Evolutionary conservation across 1,139 yeast species (phyloP), one percentile per base, ranked within the genome.

Genomic region (Lodderomyces parapsilosis): DNA sequence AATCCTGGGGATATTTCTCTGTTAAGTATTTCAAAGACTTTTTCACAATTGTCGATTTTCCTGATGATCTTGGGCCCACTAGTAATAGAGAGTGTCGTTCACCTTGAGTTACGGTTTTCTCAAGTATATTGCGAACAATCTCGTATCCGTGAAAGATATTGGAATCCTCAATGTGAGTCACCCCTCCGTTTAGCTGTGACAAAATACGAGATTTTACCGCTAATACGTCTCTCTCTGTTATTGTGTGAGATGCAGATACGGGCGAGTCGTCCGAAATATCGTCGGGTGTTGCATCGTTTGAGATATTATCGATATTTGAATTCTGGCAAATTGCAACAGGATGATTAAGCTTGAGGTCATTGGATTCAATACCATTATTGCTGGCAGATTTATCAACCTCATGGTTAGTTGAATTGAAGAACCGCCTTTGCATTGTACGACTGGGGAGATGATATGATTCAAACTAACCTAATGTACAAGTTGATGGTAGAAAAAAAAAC

Each of bases 41-140:
- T 37, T 84, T 74, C 7, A 91, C 68, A 9, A 87, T 63, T 1
- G 79, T 65, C 0, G 94, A 74, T 59, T 93, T 93, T 0, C 96
- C 97, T 5, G 81, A 68, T 1, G 86, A 80, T 39, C 91, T 66
- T 0, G 96, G 91, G 0, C 99, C 99, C 38, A 89, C 74, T 1
- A 93, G 47, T 9, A 91, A 66, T 8, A 84, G 80, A 0, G 97
- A 90, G 57, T 87, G 90, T 4, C 96, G 93, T 52, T 89, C 95
- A 31, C 79, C 76, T 49, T 80, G 80, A 14, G 69, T 64, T 0
- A 91, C 73, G 0, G 96, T 84, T 49, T 82, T 82, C 45, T 80
- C 80, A 46, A 91, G 59, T 52, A 86, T 60, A 11, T 69, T 65
- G 48, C 76, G 76, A 1, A 90, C 58, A 47, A 83, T 84, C 2